A percentile compares a stretch with the other conserved stretches of the same genome.
phyloP scores from a whole-genome alignment of 169 alveolate genomes.

The Babesia microti region DNA sequence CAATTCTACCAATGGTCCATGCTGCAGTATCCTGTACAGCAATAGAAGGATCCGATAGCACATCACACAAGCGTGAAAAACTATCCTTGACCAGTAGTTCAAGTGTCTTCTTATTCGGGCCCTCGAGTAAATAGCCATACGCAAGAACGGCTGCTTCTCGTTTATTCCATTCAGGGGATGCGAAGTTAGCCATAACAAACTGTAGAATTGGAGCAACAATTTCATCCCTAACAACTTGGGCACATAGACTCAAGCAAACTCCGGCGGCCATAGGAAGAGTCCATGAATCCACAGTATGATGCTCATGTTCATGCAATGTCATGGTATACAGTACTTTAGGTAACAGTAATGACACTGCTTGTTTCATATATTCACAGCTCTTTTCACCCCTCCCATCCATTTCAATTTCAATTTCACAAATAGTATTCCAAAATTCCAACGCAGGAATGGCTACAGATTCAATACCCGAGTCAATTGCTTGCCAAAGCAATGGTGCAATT shows the following conservation, averaged over 20 bases:
- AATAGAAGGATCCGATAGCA: slow-evolving; percentile 72
- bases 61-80: slow-evolving; percentile 69
- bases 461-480: slow-evolving; percentile 61
- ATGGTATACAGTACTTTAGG: slow-evolving; percentile 71
- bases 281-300: slow-evolving; percentile 77
- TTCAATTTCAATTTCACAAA: slow-evolving; percentile 70
- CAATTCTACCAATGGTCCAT: slow-evolving; percentile 83
- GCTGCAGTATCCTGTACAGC: slow-evolving; percentile 87
- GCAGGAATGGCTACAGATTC: slow-evolving; percentile 75
- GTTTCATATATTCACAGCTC: slow-evolving; percentile 41
- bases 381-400: slow-evolving; percentile 24
- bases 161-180: slow-evolving; percentile 73
- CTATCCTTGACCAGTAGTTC: slow-evolving; percentile 71
- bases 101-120: slow-evolving; percentile 78
- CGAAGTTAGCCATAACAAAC: slow-evolving; percentile 72
- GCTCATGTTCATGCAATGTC: slow-evolving; percentile 71
- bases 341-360: slow-evolving; percentile 63
- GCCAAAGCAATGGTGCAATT: slow-evolving; percentile 68
- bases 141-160: slow-evolving; percentile 87
- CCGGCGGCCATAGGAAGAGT: slow-evolving; percentile 87
- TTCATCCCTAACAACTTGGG: slow-evolving; percentile 78
- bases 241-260: slow-evolving; percentile 74
- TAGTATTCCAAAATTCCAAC: slow-evolving; percentile 77
- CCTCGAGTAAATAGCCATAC: slow-evolving; percentile 82
- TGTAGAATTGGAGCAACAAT: slow-evolving; percentile 73